phyloP scores from a whole-genome alignment of 306 rosid genomes.

The Trifolium fragiferum region DNA sequence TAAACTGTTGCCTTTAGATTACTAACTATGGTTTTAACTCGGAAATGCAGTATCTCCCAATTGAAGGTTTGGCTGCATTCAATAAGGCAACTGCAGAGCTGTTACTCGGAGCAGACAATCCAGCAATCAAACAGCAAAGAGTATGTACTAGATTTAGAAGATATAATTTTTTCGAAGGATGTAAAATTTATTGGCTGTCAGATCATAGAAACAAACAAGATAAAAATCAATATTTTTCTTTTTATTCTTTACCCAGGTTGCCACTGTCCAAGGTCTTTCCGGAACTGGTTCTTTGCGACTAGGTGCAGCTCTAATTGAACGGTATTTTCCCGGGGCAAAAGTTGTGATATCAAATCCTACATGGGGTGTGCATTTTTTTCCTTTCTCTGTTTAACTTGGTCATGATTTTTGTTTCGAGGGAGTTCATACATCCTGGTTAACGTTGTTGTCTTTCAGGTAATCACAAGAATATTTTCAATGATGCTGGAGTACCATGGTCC shows the following conservation, averaged over 20 bases:
- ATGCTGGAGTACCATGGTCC: slow-evolving; percentile 91
- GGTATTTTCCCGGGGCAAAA: slow-evolving; percentile 89
- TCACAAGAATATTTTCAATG: slow-evolving; percentile 96
- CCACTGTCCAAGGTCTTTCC: slow-evolving; percentile 96
- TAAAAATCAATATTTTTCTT: neutral
- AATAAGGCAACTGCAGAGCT: slow-evolving; percentile 91
- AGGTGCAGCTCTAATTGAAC: slow-evolving; percentile 83
- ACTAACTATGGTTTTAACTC: slow-evolving; percentile 38
- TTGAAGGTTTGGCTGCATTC: slow-evolving; percentile 98
- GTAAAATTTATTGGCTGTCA: neutral
- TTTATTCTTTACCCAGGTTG: slow-evolving; percentile 60
- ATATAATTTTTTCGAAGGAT: slow-evolving; percentile 9
- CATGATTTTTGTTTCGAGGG: slow-evolving; percentile 34
- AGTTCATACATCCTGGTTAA: slow-evolving; percentile 19
- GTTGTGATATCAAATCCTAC: slow-evolving; percentile 95
- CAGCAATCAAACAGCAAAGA: slow-evolving; percentile 72
- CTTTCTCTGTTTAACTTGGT: slow-evolving; percentile 34
- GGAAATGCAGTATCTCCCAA: slow-evolving; percentile 80
- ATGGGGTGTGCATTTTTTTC: slow-evolving; percentile 69
- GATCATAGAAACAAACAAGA: slow-evolving; percentile 6
- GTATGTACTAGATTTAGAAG: slow-evolving; percentile 50
- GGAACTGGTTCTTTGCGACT: slow-evolving; percentile 98
- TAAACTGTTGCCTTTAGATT: slow-evolving; percentile 33
- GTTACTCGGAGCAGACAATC: slow-evolving; percentile 87
- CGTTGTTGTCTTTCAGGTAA: slow-evolving; percentile 64